These are phyloP conservation scores for Saccharomyces paradoxus DNA, from an alignment of 805 yeast species.

Conservation along the genomic window DNA sequence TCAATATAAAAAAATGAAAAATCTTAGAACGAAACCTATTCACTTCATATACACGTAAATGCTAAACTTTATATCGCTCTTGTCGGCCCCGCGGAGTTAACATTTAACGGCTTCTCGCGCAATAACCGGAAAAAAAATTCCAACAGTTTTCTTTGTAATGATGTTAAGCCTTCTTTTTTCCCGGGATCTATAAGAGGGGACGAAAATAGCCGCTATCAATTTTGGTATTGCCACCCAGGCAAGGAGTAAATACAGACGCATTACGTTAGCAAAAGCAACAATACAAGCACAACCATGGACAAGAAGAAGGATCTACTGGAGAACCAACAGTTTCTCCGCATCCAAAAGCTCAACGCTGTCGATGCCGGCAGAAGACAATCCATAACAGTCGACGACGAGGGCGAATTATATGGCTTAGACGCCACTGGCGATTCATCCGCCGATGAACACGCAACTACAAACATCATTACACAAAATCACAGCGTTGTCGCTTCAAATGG, in stretches of 20 bases:
- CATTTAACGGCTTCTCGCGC: background rate
- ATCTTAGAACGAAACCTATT: background rate
- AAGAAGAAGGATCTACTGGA: constrained; percentile 13
- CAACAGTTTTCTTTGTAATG: background rate
- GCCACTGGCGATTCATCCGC: background rate
- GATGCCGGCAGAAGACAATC: constrained; percentile 2
- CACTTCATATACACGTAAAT: background rate
- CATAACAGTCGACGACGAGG: background rate
- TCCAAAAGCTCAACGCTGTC: constrained; percentile 19
- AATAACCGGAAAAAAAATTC: background rate
- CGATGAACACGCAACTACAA: background rate
- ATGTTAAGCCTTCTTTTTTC: background rate
- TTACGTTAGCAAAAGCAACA: background rate
- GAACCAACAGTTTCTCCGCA: constrained; percentile 20
- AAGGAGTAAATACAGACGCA: background rate
- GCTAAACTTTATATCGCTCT: background rate
- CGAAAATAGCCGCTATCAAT: background rate
- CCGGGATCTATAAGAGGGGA: background rate
- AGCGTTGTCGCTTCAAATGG: background rate
- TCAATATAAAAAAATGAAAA: background rate
- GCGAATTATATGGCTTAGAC: background rate
- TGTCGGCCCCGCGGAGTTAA: background rate
- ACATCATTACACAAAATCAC: background rate
- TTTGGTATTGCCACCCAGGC: background rate
- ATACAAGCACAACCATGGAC: background rate